Conservation (phyloP, 257 asterid species). For the Coffea eugenioides region DNA sequence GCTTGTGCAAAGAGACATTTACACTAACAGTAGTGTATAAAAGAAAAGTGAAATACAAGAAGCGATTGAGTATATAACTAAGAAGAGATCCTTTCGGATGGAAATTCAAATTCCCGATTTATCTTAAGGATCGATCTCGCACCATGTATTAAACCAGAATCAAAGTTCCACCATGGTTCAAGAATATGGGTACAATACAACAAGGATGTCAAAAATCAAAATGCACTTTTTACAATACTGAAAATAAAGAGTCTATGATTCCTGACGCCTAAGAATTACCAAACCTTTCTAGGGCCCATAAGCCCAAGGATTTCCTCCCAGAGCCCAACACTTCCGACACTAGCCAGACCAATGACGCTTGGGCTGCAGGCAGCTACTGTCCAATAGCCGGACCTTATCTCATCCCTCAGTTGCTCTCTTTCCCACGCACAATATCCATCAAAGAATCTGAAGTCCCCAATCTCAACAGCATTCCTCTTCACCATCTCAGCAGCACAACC, state of each 20-base stretch:
- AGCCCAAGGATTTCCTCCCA: conserved; percentile 78
- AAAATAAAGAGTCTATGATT: background rate
- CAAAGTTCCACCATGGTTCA: background rate
- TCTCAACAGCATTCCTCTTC: conserved; percentile 52
- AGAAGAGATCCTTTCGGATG: too few relatives aligned
- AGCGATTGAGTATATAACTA: too few relatives aligned
- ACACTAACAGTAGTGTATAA: too few relatives aligned
- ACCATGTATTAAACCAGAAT: too few relatives aligned
- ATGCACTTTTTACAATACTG: background rate
- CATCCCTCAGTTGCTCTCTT: conserved; percentile 60
- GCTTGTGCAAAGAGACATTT: too few relatives aligned
- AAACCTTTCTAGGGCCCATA: conserved; percentile 65
- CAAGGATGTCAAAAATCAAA: background rate
- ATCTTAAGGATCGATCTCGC: too few relatives aligned
- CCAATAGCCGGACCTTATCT: conserved; percentile 84
- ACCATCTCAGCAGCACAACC: conserved; percentile 91
- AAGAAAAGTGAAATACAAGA: too few relatives aligned
- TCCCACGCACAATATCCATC: conserved; percentile 94
- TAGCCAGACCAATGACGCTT: conserved; percentile 49
- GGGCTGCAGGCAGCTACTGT: conserved; percentile 81
- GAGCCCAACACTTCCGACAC: conserved; percentile 59
- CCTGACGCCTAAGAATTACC: conserved; percentile 26
- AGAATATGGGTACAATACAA: background rate
- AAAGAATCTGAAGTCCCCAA: conserved; percentile 61
- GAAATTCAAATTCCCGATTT: too few relatives aligned